Conservation (phyloP, 345 rosid species). For the Eucalyptus pumila region DNA sequence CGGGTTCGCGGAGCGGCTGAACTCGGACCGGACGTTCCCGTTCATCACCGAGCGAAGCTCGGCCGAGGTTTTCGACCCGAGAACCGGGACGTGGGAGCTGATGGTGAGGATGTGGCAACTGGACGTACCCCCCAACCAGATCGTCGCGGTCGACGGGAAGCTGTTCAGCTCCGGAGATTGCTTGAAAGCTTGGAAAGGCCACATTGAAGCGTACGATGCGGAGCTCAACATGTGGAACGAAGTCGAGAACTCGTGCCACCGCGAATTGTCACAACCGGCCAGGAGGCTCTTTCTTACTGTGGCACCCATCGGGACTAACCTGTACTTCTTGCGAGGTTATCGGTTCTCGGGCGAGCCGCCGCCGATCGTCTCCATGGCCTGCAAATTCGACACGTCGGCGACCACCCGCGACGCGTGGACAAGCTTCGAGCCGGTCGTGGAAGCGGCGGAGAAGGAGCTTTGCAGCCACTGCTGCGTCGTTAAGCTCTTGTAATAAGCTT, state of each 20-base stretch:
- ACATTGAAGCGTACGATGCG: conserved; percentile 30
- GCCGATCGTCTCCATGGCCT: conserved; percentile 13
- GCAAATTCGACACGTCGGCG: conserved; percentile 24
- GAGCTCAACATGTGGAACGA: conserved; percentile 32
- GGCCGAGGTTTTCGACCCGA: conserved; percentile 28
- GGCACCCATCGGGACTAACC: conserved; percentile 30
- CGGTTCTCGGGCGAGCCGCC: conserved; percentile 9
- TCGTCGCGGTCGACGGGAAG: conserved; percentile 15
- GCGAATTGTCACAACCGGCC: conserved; percentile 3
- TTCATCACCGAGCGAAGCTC: conserved; percentile 37
- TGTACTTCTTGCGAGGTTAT: conserved; percentile 34
- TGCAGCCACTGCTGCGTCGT: conserved; percentile 46
- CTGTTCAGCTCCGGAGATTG: conserved; percentile 56
- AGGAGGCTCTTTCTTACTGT: conserved; percentile 24
- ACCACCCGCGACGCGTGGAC: conserved; percentile 14
- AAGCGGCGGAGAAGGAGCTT: conserved; percentile 29
- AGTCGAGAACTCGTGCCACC: conserved; percentile 26
- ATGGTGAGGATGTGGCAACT: conserved; percentile 49
- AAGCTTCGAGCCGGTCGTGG: conserved; percentile 15
- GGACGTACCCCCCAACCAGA: conserved; percentile 51
- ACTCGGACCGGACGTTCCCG: conserved; percentile 8
- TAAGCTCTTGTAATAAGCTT: neutral
- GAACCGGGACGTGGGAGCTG: conserved; percentile 19
- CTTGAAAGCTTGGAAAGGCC: conserved; percentile 49
- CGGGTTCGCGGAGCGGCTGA: conserved; percentile 19